A percentile compares a stretch with the other conserved stretches of the same genome.
These are phyloP conservation scores for Suillus bovinus DNA, from an alignment of 768 basidiomycete genomes.

Conservation along the genomic window DNA sequence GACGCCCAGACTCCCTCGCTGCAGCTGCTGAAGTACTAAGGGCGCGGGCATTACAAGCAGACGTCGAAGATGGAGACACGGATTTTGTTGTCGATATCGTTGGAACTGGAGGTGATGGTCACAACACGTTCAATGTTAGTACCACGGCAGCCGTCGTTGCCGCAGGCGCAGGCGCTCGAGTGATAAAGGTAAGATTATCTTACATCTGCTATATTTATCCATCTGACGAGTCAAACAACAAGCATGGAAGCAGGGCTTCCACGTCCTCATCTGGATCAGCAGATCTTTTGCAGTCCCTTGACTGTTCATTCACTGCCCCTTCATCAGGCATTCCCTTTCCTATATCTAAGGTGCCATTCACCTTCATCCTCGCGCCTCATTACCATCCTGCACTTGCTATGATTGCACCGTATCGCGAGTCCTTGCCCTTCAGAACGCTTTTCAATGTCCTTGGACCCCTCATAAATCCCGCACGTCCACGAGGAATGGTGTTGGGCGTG, in stretches of 20 bases:
- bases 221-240: constrained; percentile 6
- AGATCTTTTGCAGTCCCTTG: constrained; percentile 85
- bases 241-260: constrained; percentile 92
- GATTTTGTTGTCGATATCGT: constrained; percentile 67
- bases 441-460: constrained; percentile 96
- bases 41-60: constrained; percentile 63
- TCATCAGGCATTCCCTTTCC: constrained; percentile 40
- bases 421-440: constrained; percentile 92
- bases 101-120: constrained; percentile 77
- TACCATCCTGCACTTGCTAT: constrained; percentile 87
- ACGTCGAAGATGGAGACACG: constrained; percentile 53
- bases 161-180: constrained; percentile 90
- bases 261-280: constrained; percentile 95
- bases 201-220: background rate
- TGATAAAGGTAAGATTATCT: constrained; percentile 72
- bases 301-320: constrained; percentile 70
- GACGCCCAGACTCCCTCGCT: constrained; percentile 72
- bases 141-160: constrained; percentile 94
- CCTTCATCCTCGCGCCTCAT: constrained; percentile 91
- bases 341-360: constrained; percentile 75
- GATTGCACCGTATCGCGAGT: constrained; percentile 81
- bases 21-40: constrained; percentile 78
- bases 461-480: constrained; percentile 86
- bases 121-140: constrained; percentile 97
- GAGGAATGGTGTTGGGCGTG: constrained; percentile 90